Evolutionary conservation across 1,139 yeast species (phyloP).

Genomic region (Nakaseomyces bracarensis): DNA sequence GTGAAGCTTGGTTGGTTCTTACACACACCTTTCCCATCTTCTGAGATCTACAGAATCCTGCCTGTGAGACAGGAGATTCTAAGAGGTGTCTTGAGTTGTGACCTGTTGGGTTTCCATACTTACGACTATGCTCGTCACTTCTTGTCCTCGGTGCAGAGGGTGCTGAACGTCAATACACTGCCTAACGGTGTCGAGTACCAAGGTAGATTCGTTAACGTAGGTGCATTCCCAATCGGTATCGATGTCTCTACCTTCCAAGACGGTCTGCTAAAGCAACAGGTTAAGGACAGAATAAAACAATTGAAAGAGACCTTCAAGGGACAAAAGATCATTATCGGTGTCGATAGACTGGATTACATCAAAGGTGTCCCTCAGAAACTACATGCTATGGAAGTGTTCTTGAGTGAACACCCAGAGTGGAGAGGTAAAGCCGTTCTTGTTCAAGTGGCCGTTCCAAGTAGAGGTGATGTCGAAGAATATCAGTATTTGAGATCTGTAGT

Average conservation of each 20-base stretch:
- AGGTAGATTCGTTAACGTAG: constrained; percentile 73
- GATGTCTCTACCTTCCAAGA: constrained; percentile 86
- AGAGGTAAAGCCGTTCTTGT: constrained; percentile 92
- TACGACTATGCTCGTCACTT: constrained; percentile 99
- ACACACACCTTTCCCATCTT: constrained; percentile 97
- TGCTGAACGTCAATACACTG: constrained; percentile 69
- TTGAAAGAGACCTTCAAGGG: constrained; percentile 56
- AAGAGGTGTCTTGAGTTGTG: constrained; percentile 87
- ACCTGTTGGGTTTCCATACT: constrained; percentile 96
- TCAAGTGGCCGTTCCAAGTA: constrained; percentile 95
- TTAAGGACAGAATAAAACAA: constrained; percentile 54
- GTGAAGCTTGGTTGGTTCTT: constrained; percentile 85
- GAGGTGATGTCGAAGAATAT: constrained; percentile 98
- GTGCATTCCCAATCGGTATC: constrained; percentile 97
- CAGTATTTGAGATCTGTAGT: constrained; percentile 90
- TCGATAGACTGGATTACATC: constrained; percentile 89
- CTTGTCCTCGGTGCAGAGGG: constrained; percentile 81
- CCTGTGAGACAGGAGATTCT: constrained; percentile 93
- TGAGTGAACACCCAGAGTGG: constrained; percentile 95
- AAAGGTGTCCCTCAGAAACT: constrained; percentile 96
- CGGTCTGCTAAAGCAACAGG: constrained; percentile 60
- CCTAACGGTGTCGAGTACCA: constrained; percentile 86
- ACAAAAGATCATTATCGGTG: constrained; percentile 86
- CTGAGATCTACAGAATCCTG: constrained; percentile 88
- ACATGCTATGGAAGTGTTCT: constrained; percentile 88